Evolutionary conservation across 768 basidiomycete species (phyloP), one percentile per base, ranked within the genome.

Genomic region (Psilocybe cyanescens): DNA sequence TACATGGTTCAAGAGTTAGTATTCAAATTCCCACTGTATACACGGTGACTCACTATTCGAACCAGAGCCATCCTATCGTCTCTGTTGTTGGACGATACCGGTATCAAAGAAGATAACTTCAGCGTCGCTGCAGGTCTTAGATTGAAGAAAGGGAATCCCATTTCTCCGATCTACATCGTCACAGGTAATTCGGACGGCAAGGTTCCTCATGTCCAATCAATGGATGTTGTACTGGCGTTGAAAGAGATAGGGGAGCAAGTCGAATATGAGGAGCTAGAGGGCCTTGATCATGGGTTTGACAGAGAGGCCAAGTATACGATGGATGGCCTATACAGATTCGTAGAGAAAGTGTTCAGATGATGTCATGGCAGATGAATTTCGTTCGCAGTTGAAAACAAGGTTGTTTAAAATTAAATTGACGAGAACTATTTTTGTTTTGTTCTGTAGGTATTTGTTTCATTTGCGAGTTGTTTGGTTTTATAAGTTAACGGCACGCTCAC

Each of bases 1-100:
- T 79, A 76, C 59, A 79, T 78, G 77, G 68, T 79, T 9, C 78
- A 79, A 66, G 77, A 78, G 76, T 77, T 51, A 48, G 76, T 66
- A 2, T 12, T 16, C n/a, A 11, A 4, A 19, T 29, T 37, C 3
- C 14, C 11, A 30, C 30, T 1, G 24, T 19, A 1, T 31, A 6
- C 35, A n/a, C 17, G 50, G 44, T 30, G 5, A 29, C 16, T 39
- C 3, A 39, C 8, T 37, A 9, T 12, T 16, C 1, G 24, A 24
- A 24, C 16, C 33, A 79, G 77, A 54, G 75, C 58, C 4, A 71
- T 78, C 11, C 57, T 76, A 14, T 61, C 64, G 8, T 58, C 65
- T 2, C 66, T 79, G 0, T 67, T 79, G 3, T 66, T 79, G 19
- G 72, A 72, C 5, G 72, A 68, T 2, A 76, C 76, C 4, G 64